Evolutionary conservation across 2,329 filamentous ascomycete genomes (phyloP), one percentile per base, ranked within the genome.

Genomic region (Colletotrichum australisinense): DNA sequence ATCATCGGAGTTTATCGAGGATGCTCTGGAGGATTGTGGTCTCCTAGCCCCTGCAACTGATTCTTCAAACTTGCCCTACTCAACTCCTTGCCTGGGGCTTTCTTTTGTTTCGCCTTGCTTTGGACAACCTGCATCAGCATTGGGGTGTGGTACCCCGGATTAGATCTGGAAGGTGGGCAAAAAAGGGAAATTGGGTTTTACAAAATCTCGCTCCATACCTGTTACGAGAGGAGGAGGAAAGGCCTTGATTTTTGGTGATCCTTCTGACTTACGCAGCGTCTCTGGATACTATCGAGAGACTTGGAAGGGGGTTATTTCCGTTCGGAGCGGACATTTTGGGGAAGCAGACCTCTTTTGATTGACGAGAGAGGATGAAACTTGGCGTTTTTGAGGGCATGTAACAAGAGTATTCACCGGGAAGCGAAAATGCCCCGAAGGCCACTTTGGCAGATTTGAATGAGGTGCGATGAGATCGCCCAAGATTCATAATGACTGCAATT

Each of bases 331-430:
- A 46, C 16, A 11, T 58, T 52, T 42, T 22, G 53, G 53, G 32
- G 66, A 62, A 55, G 24, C 19, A 11, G 7, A 30, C 60, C 22
- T n/a, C 9, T 35, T 11, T 16, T 22, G 42, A 32, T n/a, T 46
- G 55, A 38, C 26, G 62, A 49, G 46, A 8, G 14, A 14, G 55
- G 30, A 26, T 55, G 22, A 32, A n/a, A 55, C 16, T 26, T 32
- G 67, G 71, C 67, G 67, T 55, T 73, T 16, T 16, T 71, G 49
- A 58, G 12, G 67, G 30, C 67, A 56, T 73, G 60, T 62, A 65
- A 66, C 32, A 70, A 65, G 55, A 73, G 46, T 42, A 62, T 35
- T 62, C 16, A 62, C 49, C 70, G 64, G 71, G 71, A 38, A 53
- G n/a, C 7, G 22, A 16, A 56, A 38, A 38, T 56, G 67, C 57